These are phyloP conservation scores for Theobroma cacao DNA, from an alignment of 345 rosid species.

Conservation along the genomic window DNA sequence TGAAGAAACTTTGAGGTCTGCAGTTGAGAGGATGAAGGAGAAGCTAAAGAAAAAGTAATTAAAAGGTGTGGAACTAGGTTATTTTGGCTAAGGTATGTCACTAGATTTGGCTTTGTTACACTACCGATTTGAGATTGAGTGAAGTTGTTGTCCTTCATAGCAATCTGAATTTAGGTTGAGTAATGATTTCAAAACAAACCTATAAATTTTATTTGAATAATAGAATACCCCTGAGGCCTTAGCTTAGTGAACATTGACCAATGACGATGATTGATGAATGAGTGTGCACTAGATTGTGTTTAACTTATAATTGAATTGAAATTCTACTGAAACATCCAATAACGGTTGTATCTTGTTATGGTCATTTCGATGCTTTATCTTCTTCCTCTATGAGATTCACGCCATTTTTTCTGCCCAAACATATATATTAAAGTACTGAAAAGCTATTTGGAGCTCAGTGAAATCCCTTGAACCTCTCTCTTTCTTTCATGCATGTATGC, in stretches of 20 bases:
- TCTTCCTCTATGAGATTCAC: not conserved
- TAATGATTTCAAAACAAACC: not conserved
- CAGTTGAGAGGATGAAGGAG: conserved; percentile 83
- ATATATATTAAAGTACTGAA: not conserved
- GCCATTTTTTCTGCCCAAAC: not conserved
- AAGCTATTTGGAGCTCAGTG: not conserved
- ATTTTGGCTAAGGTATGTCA: not conserved
- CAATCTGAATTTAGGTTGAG: not conserved
- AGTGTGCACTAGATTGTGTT: not conserved
- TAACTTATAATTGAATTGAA: not conserved
- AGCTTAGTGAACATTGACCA: not conserved
- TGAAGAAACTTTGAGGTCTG: conserved; percentile 77
- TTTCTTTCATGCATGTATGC: too few species aligned
- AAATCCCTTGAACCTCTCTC: too few species aligned
- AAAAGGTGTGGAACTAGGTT: not conserved
- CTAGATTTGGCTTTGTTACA: not conserved
- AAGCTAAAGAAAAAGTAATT: conserved; percentile 60
- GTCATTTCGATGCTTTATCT: not conserved
- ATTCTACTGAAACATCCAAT: not conserved
- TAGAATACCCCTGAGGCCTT: not conserved
- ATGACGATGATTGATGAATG: not conserved
- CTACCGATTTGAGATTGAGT: not conserved
- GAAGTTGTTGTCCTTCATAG: not conserved
- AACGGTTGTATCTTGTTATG: not conserved
- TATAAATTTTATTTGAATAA: not conserved